Base-by-base conservation (phyloP, 2,329 filamentous ascomycete species). In the Fusarium haematococcum region DNA sequence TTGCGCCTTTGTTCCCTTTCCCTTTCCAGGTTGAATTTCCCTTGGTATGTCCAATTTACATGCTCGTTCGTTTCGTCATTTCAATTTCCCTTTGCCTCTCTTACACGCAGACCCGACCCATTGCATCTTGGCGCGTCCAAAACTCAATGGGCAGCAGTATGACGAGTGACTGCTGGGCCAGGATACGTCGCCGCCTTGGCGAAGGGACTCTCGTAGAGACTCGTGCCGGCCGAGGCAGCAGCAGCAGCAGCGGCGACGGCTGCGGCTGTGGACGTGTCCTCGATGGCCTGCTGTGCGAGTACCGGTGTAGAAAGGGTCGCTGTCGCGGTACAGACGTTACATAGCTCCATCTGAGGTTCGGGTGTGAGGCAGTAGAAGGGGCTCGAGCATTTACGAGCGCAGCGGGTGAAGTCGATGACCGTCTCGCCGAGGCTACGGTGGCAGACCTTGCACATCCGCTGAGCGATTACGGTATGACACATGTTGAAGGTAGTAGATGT, bases 291-390 rank as follows among this genome's bases (percentile, higher is more conserved):
- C 37, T 70, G 77, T 71, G 77, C 68, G 63, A 78, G 68, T 75
- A 79, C 74, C 75, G 77, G 77, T 79, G 77, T 75, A 67, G 74
- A 73, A 45, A 75, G 59, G 45, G 66, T 72, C 13, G 68, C 52
- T 32, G 75, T 70, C 39, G 77, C 63, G 27, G 72, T 58, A 66
- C 77, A 79, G 54, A 79, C 66, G 63, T 67, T 65, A 72, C 78
- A 79, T 63, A 79, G 52, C 60, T 78, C 77, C 75, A 80, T 70
- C 67, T 79, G 70, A 45, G 74, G 76, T 45, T 73, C 75, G 64
- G 79, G 75, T 32, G 77, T 79, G 63, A 80, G 75, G 63, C 78
- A 76, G 70, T 80, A 80, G 69, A 77, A 79, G 45, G 79, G 79
- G 61, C 77, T 80, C 62, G 72, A 71, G 73, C 79, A 80, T 73